A percentile compares a stretch with the other conserved stretches of the same genome.
Conservation (phyloP, 306 rosid species). For the Malus domestica region ASM211411v1 NC_041793.1:24474001-24474500, state of each 20-base stretch:
- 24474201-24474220: neutral
- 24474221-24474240: neutral
- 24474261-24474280: neutral
- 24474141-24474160: neutral
- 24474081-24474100: slow-evolving; percentile 3
- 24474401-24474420: neutral
- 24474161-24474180: neutral
- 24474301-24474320: neutral
- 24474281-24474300: neutral
- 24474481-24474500: neutral
- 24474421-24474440: neutral
- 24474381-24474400: neutral
- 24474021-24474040: neutral
- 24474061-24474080: neutral
- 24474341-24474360: neutral
- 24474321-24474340: neutral
- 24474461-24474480: neutral
- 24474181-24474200: neutral
- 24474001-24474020: neutral
- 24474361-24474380: neutral
- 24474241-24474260: slow-evolving; percentile 2
- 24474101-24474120: slow-evolving; percentile 14
- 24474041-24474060: neutral
- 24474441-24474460: neutral
- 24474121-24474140: neutral